Percentiles rank a stretch among this genome's conserved stretches.
phyloP scores from a whole-genome alignment of 129 eudicot genomes.

The Flaveria ramosissima region DNA sequence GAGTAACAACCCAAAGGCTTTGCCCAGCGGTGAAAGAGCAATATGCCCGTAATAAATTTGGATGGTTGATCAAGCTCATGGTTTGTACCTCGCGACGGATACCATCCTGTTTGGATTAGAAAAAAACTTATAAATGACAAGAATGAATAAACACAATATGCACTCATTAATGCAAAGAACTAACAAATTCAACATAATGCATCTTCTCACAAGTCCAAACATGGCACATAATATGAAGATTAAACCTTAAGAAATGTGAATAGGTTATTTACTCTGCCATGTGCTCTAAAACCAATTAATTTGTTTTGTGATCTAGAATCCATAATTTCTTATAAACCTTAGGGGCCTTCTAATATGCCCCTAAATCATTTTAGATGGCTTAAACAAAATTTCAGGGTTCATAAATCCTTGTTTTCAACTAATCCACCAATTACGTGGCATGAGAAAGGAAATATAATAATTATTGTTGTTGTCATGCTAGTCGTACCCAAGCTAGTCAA shows the following conservation, averaged over 20 bases:
- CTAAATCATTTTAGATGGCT: not conserved
- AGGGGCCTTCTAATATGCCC: not conserved
- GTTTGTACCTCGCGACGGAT: constrained; percentile 97
- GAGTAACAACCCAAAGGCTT: constrained; percentile 95
- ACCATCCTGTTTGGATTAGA: constrained; percentile 61
- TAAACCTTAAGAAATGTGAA: constrained; percentile 7
- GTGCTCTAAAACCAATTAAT: constrained; percentile 10
- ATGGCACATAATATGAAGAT: not conserved
- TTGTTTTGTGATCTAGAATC: not conserved
- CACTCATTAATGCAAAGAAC: constrained; percentile 4
- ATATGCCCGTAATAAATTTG: constrained; percentile 79
- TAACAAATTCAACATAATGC: constrained; percentile 17
- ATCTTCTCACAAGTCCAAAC: constrained; percentile 20
- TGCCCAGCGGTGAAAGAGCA: constrained; percentile 91
- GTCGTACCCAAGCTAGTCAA: not conserved
- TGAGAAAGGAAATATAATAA: not conserved
- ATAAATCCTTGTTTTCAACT: not conserved
- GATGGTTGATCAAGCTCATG: constrained; percentile 84
- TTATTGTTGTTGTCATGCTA: not conserved
- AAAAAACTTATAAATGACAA: not conserved
- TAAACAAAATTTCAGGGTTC: not conserved
- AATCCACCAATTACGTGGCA: constrained; percentile 15
- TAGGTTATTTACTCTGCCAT: not conserved
- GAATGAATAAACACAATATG: constrained; percentile 5
- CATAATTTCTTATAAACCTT: not conserved